Evolutionary conservation across 1,284 basidiomycete genomes (phyloP), one percentile per base, ranked within the genome.

Genomic region (Boletellus dicymbophilus): DNA sequence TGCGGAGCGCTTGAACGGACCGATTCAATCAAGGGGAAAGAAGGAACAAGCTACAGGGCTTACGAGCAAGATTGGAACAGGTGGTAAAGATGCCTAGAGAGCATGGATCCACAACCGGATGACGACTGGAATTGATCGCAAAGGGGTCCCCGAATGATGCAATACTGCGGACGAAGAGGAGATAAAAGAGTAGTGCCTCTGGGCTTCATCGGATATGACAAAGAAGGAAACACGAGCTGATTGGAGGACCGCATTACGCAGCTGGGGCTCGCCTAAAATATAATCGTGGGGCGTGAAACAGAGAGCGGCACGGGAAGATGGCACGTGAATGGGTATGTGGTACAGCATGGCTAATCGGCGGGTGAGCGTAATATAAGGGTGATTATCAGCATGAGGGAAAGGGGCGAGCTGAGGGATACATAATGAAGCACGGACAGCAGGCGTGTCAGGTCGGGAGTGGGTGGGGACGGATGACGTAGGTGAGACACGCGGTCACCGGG

Each of bases 381-480:
- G n/a, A n/a, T n/a, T n/a, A n/a, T n/a, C n/a, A 34, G 25, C 31
- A 37, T 44, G 37, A 23, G 43, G 37, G 44, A 40, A 37, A 41
- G 34, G 44, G 42, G n/a, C n/a, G n/a, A n/a, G n/a, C n/a, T n/a
- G n/a, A 12, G 23, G 6, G 31, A 36, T 46, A 64, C 61, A 58
- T 66, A 59, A 62, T 62, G 41, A 42, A 36, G 42, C 61, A 62
- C 49, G 51, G 36, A 28, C 16, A 45, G 18, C 33, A 36, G 52
- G 63, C 59, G 49, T 52, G 50, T 15, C 49, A 48, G 56, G 56
- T 27, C 20, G 15, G 37, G 48, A 40, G 49, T 48, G 54, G 60
- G 28, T 31, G 22, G n/a, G 7, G 20, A n/a, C n/a, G 13, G 13
- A 40, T 60, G 59, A 57, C 54, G 59, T 57, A 45, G 49, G 6